phyloP scores from a whole-genome alignment of 2,329 filamentous ascomycete genomes.

The Canariomyces notabilis region DNA sequence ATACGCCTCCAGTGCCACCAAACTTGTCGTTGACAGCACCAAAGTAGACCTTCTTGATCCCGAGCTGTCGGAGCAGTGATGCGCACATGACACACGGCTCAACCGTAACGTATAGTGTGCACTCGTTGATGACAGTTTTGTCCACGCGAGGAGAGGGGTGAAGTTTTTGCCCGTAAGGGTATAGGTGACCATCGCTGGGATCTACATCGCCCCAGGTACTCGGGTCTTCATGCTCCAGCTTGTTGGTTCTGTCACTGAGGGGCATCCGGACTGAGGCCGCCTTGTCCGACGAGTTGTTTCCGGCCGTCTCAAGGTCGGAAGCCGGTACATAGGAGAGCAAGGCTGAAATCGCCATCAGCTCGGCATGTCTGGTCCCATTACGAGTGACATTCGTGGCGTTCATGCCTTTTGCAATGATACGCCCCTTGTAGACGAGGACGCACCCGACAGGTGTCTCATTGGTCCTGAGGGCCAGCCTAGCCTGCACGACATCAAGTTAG shows the following conservation, averaged over 20 bases:
- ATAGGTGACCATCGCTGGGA: conserved; percentile 51
- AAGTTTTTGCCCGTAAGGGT: conserved; percentile 56
- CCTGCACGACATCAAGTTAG: conserved; percentile 45
- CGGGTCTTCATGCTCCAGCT: conserved; percentile 30
- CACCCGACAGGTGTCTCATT: conserved; percentile 97
- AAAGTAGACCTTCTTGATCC: conserved; percentile 86
- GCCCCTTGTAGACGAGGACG: conserved; percentile 76
- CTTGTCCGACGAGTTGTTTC: conserved; percentile 9
- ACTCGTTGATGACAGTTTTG: conserved; percentile 62
- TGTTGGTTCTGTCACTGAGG: conserved; percentile 25
- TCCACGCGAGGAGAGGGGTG: conserved; percentile 54
- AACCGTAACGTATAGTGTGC: conserved; percentile 88
- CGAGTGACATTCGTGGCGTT: conserved; percentile 93
- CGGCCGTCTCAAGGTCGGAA: conserved; percentile 29
- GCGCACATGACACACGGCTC: conserved; percentile 99
- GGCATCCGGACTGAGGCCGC: conserved; percentile 15
- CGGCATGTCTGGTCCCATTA: conserved; percentile 89
- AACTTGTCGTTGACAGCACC: conserved; percentile 96
- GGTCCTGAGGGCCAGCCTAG: conserved; percentile 73
- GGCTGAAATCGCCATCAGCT: conserved; percentile 77
- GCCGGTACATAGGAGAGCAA: conserved; percentile 42
- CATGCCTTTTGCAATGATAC: conserved; percentile 84
- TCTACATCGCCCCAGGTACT: conserved; percentile 48
- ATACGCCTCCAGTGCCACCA: conserved; percentile 89
- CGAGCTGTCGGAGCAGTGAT: conserved; percentile 80